These are phyloP conservation scores for Paraglomus brasilianum DNA, from an alignment of 192 early-diverging fungal species.

Conservation along the genomic window DNA sequence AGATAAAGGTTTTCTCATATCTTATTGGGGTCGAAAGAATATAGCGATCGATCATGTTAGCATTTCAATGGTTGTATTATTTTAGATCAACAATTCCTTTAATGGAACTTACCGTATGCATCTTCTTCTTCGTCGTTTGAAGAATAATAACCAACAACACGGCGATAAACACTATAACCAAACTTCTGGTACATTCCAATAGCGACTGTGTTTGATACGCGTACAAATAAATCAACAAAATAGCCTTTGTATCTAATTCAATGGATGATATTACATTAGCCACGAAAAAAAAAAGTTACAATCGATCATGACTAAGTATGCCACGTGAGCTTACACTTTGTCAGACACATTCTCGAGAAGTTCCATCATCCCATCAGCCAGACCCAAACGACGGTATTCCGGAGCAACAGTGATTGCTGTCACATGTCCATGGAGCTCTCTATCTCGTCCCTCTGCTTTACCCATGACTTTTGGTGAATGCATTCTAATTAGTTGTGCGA, in stretches of 20 bases:
- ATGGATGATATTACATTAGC: slow-evolving; percentile 9
- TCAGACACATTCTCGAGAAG: slow-evolving; percentile 89
- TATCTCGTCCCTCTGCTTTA: slow-evolving; percentile 87
- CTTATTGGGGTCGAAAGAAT: slow-evolving; percentile 42
- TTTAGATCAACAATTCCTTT: not conserved
- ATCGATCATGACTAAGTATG: not conserved
- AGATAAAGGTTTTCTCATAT: slow-evolving; percentile 94
- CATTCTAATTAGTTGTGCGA: slow-evolving; percentile 1
- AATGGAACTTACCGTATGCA: slow-evolving; percentile 68
- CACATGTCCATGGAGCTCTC: slow-evolving; percentile 97
- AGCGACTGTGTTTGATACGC: slow-evolving; percentile 88
- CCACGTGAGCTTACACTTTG: slow-evolving; percentile 70
- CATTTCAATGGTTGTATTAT: not conserved
- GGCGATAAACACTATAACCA: slow-evolving; percentile 88
- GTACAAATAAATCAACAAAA: slow-evolving; percentile 97
- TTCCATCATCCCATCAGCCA: slow-evolving; percentile 87
- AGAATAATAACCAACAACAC: slow-evolving; percentile 86
- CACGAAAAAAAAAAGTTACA: not conserved
- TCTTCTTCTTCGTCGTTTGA: slow-evolving; percentile 73
- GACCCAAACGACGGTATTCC: slow-evolving; percentile 88
- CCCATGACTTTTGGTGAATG: slow-evolving; percentile 72
- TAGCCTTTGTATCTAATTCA: slow-evolving; percentile 70
- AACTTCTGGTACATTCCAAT: slow-evolving; percentile 90
- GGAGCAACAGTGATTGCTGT: slow-evolving; percentile 96
- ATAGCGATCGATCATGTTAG: not conserved